Evolutionary conservation across 2,329 filamentous ascomycete genomes (phyloP), one percentile per base, ranked within the genome.

Genomic region (Fusarium sp.): DNA sequence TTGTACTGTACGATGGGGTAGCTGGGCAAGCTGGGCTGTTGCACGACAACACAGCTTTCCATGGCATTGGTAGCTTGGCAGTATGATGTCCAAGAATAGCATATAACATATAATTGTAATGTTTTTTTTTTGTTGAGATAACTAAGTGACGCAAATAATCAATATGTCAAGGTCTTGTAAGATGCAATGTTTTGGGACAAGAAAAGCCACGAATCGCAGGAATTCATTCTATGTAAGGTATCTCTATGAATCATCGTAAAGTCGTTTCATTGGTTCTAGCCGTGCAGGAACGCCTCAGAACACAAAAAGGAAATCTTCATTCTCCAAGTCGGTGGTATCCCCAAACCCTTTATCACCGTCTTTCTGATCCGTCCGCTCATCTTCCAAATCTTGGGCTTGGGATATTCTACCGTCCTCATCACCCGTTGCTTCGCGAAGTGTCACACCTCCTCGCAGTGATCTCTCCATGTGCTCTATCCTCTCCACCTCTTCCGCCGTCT

Each of bases 251-350:
- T n/a, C 33, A 26, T 44, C 42, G n/a, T 42, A n/a, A 49, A 33
- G 7, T 31, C 42, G 18, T 31, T 34, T 13, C 50, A 20, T 31
- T 15, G 23, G 54, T 36, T 13, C 18, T 34, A 16, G 26, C 15
- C 4, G n/a, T 20, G 30, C 15, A 40, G 15, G 18, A 44, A 16
- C 38, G 40, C 12, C 47, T 75, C 57, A 79, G 59, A 77, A 87
- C 4, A 89, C 82, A 76, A 87, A 90, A 8, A 89, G 81, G 71
- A 90, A 90, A 63, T 90, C 87, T 71, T 90, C 87, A 65, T 90
- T 90, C 76, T 85, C 80, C 70, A 86, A 76, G 74, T 90, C 88
- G 16, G 87, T 89, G 18, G 85, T 76, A 73, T 91, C 88, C 9
- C 69, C 74, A 72, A 79, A 79, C 8, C 75, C 72, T 54, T 77